phyloP scores from a whole-genome alignment of 2,329 filamentous ascomycete species.

The Venturia oleaginea region DNA sequence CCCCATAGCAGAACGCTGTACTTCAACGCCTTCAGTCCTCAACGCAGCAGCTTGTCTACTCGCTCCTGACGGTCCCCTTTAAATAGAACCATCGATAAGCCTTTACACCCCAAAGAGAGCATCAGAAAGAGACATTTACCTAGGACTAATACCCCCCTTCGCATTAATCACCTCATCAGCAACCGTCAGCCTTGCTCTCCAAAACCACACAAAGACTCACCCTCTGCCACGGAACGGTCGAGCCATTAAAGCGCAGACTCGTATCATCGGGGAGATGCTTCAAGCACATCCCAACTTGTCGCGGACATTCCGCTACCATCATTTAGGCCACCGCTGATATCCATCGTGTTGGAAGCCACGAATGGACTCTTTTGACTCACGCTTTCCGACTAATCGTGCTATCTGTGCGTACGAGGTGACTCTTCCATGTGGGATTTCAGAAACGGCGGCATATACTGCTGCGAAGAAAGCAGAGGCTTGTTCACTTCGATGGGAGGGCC shows the following conservation, averaged over 20 bases:
- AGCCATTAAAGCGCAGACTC: constrained; percentile 53
- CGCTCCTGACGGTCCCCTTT: constrained; percentile 36
- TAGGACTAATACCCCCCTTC: constrained; percentile 75
- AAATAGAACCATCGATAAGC: not conserved
- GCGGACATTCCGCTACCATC: constrained; percentile 22
- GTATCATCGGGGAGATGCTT: constrained; percentile 61
- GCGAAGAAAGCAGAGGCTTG: constrained; percentile 66
- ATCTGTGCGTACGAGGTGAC: constrained; percentile 87
- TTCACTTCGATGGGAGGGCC: constrained; percentile 32
- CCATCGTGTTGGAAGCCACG: not conserved
- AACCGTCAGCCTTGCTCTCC: not conserved
- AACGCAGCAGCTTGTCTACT: constrained; percentile 38
- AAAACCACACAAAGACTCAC: constrained; percentile 36
- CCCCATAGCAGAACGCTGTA: constrained; percentile 36
- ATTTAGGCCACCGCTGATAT: not conserved
- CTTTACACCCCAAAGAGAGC: constrained; percentile 15
- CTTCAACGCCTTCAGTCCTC: constrained; percentile 38
- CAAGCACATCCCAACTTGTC: constrained; percentile 83
- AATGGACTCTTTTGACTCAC: constrained; percentile 38
- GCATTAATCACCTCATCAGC: constrained; percentile 52
- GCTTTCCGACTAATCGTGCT: constrained; percentile 60
- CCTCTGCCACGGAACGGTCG: constrained; percentile 88
- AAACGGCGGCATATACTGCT: constrained; percentile 74
- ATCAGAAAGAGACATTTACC: constrained; percentile 42
- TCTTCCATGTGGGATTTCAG: constrained; percentile 72